Conservation (phyloP, 2,329 filamentous ascomycete species). For the Phaeophleospora eucalypticola region DNA sequence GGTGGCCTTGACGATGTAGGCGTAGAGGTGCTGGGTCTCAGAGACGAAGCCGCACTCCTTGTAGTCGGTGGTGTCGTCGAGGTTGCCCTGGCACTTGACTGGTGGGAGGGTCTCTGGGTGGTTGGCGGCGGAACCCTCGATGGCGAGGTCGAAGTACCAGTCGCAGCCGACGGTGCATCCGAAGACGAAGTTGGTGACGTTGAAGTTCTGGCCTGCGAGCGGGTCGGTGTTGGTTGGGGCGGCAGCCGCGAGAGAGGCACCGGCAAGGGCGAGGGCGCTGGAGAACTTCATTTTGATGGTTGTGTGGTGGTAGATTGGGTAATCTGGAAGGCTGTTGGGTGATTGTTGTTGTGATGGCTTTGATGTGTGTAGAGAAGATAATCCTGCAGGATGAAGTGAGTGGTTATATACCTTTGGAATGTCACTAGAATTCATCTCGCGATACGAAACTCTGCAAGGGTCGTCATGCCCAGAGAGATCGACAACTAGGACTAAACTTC, state of each 20-base stretch:
- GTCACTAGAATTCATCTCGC: too few relatives aligned
- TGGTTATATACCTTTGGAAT: too few relatives aligned
- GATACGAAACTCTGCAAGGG: too few relatives aligned
- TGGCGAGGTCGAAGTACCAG: conserved; percentile 21
- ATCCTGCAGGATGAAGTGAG: too few relatives aligned
- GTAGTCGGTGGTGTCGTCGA: conserved; percentile 19
- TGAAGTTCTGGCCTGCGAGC: conserved; percentile 12
- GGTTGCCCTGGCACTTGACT: conserved; percentile 18
- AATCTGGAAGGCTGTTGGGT: neutral
- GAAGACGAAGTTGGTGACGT: conserved; percentile 24
- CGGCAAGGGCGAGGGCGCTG: conserved; percentile 17
- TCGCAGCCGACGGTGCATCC: conserved; percentile 23
- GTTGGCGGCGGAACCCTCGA: conserved; percentile 13
- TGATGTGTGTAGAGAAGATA: too few relatives aligned
- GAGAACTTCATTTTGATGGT: conserved; percentile 19
- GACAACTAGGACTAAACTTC: too few relatives aligned
- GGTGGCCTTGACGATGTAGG: conserved; percentile 21
- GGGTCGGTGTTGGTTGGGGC: conserved; percentile 5
- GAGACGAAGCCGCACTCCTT: conserved; percentile 19
- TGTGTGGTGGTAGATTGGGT: neutral
- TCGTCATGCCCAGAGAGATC: too few relatives aligned
- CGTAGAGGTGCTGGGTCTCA: conserved; percentile 13
- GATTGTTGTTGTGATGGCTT: neutral
- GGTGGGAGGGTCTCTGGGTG: conserved; percentile 16
- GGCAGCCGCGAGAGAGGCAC: conserved; percentile 19